Percentiles rank a stretch among this genome's conserved stretches.
Evolutionary conservation across 345 rosid species (phyloP).

Genomic region (Rhodamnia rubescens): DNA sequence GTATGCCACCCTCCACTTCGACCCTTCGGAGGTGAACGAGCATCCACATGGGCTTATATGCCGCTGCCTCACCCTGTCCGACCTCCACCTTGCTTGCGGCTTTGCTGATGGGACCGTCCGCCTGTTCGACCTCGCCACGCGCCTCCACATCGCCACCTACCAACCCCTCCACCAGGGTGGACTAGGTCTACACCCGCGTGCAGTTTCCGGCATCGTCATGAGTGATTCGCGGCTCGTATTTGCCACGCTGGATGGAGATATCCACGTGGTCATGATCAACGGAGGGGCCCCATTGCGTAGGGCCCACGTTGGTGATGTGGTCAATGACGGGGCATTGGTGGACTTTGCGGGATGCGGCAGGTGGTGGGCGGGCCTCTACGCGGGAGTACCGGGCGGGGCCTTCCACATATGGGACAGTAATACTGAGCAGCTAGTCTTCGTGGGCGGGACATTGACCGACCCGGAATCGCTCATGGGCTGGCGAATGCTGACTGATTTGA

Average conservation of each 20-base stretch:
- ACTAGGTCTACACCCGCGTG: constrained; percentile 62
- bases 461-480: constrained; percentile 68
- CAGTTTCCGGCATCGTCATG: constrained; percentile 66
- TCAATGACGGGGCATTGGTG: constrained; percentile 62
- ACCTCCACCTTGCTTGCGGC: constrained; percentile 65
- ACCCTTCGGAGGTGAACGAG: constrained; percentile 39
- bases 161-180: constrained; percentile 48
- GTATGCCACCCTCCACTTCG: constrained; percentile 44
- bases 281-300: constrained; percentile 23
- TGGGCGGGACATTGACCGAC: constrained; percentile 56
- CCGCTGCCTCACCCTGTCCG: constrained; percentile 76
- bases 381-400: constrained; percentile 66
- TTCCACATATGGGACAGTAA: constrained; percentile 65
- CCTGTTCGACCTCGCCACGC: constrained; percentile 47
- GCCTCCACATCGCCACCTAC: constrained; percentile 45
- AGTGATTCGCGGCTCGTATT: constrained; percentile 29
- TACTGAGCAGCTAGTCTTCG: constrained; percentile 33
- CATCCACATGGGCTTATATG: constrained; percentile 46
- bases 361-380: constrained; percentile 94
- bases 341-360: constrained; percentile 69
- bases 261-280: constrained; percentile 50
- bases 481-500: constrained; percentile 57
- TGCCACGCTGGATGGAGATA: constrained; percentile 68
- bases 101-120: constrained; percentile 86
- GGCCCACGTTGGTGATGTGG: constrained; percentile 45